Evolutionary conservation across 495 filamentous ascomycete species (phyloP), one percentile per base, ranked within the genome.

Genomic region (Xylaria intraflava): DNA sequence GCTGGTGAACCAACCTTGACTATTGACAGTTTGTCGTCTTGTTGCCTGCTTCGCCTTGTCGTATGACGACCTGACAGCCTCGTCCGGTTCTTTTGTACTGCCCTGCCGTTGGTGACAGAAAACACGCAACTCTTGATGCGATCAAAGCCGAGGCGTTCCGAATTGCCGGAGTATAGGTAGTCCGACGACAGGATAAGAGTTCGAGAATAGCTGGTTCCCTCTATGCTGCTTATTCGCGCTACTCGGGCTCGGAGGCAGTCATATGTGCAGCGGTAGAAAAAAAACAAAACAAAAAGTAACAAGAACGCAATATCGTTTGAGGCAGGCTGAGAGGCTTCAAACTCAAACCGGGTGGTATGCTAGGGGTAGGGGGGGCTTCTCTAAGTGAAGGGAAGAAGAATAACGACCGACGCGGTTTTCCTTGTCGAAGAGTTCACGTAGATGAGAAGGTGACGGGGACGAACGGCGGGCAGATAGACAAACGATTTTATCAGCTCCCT

Each of bases 401-500:
- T 35, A 31, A n/a, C 42, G 39, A 20, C 41, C 10, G 50, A 33
- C 9, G 17, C 9, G 30, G 20, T 11, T 33, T 30, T 49, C 38
- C 36, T 41, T 26, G 26, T 27, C 20, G 27, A 36, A 47, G 40
- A 43, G 14, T 11, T 38, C 20, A 43, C 20, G 11, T 16, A 19
- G 36, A 49, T 33, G 52, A 43, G 44, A 46, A 43, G 16, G 36
- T 43, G 45, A 49, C 24, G 45, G 40, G 16, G 38, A 45, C 35
- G 16, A 46, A 31, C 40, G 24, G 14, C 31, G 14, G 31, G 11
- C 31, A 46, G 41, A 22, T 41, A 12, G 52, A 22, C 45, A 55
- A 55, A 48, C 52, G 52, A 55, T 55, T n/a, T 55, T 55, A 55
- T 55, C 45, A 49, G 52, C 52, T 36, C 44, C 26, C 35, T 19